Conservation (phyloP, 768 basidiomycete species). For the Hypholoma sublateritium region DNA sequence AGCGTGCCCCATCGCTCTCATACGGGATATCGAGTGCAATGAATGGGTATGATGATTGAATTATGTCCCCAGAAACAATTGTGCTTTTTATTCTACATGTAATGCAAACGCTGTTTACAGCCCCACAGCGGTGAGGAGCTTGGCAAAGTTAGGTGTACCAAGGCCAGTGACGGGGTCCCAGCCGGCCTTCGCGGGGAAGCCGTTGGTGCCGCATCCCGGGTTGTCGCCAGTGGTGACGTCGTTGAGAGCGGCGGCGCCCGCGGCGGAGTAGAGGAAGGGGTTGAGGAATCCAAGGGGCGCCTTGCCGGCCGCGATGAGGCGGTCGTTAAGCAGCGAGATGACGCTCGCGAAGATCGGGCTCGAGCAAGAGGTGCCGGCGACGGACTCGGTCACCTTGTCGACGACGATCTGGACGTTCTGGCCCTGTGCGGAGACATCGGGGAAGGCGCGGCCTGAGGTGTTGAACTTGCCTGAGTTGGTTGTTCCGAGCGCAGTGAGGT, state of each 20-base stretch:
- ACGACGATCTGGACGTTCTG: constrained; percentile 25
- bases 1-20: too few relatives aligned
- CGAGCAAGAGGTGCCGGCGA: constrained; percentile 50
- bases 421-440: constrained; percentile 53
- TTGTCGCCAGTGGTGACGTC: constrained; percentile 34
- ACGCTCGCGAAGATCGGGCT: constrained; percentile 49
- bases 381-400: constrained; percentile 32
- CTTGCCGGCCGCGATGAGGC: constrained; percentile 39
- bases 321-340: constrained; percentile 53
- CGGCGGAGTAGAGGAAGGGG: constrained; percentile 25
- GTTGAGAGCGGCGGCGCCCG: constrained; percentile 35
- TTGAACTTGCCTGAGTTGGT: constrained; percentile 50
- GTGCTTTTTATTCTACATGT: too few relatives aligned
- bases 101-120: background rate
- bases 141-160: constrained; percentile 34
- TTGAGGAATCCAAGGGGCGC: constrained; percentile 49
- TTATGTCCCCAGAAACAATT: too few relatives aligned
- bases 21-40: too few relatives aligned
- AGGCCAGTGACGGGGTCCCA: constrained; percentile 43
- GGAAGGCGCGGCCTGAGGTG: constrained; percentile 44
- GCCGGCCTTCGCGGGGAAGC: constrained; percentile 32
- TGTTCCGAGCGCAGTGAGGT: constrained; percentile 35
- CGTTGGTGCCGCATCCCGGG: constrained; percentile 26
- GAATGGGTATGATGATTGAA: too few relatives aligned
- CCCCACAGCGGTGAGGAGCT: constrained; percentile 15